Base-by-base conservation (phyloP, 2,329 filamentous ascomycete genomes). In the Alternaria ventricosa region DNA sequence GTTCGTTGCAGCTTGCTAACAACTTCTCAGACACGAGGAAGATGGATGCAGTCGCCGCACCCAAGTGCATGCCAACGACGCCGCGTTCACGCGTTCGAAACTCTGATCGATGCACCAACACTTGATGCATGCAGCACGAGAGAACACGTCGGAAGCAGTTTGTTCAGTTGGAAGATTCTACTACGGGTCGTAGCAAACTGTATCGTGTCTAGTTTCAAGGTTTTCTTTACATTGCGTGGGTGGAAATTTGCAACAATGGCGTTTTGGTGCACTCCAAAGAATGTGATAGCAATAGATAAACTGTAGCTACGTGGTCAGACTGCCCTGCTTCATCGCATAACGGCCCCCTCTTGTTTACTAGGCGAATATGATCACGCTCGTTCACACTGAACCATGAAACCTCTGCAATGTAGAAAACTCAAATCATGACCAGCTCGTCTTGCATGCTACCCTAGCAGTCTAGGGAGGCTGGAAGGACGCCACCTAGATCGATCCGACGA, bases 1-100 rank as follows among this genome's bases (percentile, higher is more conserved):
- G 20, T 9, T n/a, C 55, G 25, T 27, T 58, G 49, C 53, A 45
- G 25, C 8, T 49, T 8, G 60, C 68, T 78, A 65, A 79, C 59
- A 28, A 33, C n/a, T 18, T 43, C 47, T 44, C 68, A 94, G 91
- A 75, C 91, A 94, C 71, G 89, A 91, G 84, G 90, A 92, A 78
- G 91, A 93, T 71, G 91, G 91, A 13, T 94, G 92, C 75, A 87
- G 90, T 12, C 90, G 88, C 71, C 85, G 91, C 23, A 64, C 66
- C 25, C 61, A 75, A n/a, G 36, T 56, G 20, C 13, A 23, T 54
- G 44, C 44, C 15, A 28, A 25, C 13, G 50, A 25, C 28, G 25
- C 12, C 22, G 18, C n/a, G 5, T 45, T 36, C 74, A 12, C 63
- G 59, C 27, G 57, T 53, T 44, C 45, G 44, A 53, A 53, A 36